Conservation (phyloP, 2,329 filamentous ascomycete species). For the Diplocarpon rosae region DNA sequence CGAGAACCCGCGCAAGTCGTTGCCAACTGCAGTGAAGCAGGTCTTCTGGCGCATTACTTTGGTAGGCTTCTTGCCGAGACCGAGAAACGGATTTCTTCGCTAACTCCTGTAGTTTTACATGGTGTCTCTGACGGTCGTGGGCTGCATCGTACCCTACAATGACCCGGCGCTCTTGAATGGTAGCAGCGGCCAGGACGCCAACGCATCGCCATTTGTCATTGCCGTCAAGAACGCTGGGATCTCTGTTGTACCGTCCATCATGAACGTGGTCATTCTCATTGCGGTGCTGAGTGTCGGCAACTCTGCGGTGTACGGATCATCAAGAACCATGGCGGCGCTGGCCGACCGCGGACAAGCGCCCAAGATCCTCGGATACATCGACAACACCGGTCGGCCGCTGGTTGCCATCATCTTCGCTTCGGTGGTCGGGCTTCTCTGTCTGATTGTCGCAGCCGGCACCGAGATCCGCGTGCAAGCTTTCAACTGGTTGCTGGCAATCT, state of each 20-base stretch:
- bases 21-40: conserved; percentile 53
- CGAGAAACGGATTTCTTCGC: too few species aligned
- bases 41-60: conserved; percentile 46
- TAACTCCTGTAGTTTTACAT: conserved; percentile 32
- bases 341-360: conserved; percentile 46
- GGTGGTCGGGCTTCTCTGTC: too few species aligned
- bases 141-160: conserved; percentile 48
- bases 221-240: conserved; percentile 49
- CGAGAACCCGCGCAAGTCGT: conserved; percentile 46
- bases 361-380: conserved; percentile 38
- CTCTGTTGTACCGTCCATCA: conserved; percentile 42
- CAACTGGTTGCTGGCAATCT: conserved; percentile 60
- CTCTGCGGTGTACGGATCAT: conserved; percentile 45
- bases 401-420: too few species aligned
- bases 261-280: conserved; percentile 51
- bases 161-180: conserved; percentile 35
- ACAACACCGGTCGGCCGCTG: conserved; percentile 37
- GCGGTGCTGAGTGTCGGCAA: conserved; percentile 48
- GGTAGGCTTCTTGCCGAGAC: too few species aligned
- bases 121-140: conserved; percentile 42
- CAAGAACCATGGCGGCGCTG: conserved; percentile 45
- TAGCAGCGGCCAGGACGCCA: conserved; percentile 23
- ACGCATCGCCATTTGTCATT: conserved; percentile 45
- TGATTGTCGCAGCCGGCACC: too few species aligned
- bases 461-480: background rate